phyloP scores from a whole-genome alignment of 2,329 filamentous ascomycete species.

The Parastagonospora avenae region DNA sequence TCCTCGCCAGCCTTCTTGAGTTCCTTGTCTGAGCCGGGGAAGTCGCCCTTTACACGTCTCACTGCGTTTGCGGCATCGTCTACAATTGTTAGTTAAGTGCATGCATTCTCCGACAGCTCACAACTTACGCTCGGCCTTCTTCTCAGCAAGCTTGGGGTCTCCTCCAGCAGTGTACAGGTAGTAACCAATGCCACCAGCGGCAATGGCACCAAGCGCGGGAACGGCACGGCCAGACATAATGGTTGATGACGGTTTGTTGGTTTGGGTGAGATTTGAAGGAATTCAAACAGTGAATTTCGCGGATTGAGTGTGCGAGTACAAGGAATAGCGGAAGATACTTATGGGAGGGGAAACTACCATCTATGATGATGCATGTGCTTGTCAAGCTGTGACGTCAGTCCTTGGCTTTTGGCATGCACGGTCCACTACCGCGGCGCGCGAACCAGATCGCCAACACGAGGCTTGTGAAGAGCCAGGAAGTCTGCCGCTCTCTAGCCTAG shows the following conservation, averaged over 20 bases:
- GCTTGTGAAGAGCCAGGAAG: constrained; percentile 4
- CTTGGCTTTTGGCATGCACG: constrained; percentile 27
- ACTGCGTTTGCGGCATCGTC: constrained; percentile 77
- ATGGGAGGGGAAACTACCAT: constrained; percentile 27
- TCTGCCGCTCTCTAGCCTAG: neutral
- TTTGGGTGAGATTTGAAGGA: constrained; percentile 4
- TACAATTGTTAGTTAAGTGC: constrained; percentile 47
- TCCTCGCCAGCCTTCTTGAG: constrained; percentile 68
- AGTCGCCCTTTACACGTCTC: constrained; percentile 67
- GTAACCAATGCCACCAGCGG: constrained; percentile 70
- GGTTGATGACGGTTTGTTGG: constrained; percentile 8
- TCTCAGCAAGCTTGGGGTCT: constrained; percentile 78
- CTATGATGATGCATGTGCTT: constrained; percentile 15
- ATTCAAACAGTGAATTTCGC: constrained; percentile 7
- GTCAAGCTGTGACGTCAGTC: constrained; percentile 33
- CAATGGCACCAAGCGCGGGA: constrained; percentile 39
- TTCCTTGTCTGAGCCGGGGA: constrained; percentile 67
- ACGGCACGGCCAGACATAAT: constrained; percentile 37
- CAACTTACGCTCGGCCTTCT: constrained; percentile 79
- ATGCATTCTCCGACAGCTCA: neutral
- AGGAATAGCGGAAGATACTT: constrained; percentile 20
- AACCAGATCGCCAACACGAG: constrained; percentile 24
- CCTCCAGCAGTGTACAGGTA: constrained; percentile 91
- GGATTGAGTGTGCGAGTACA: constrained; percentile 6
- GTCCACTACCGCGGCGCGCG: constrained; percentile 3